Evolutionary conservation across 768 basidiomycete species (phyloP).

Genomic region (Calocera viscosa): DNA sequence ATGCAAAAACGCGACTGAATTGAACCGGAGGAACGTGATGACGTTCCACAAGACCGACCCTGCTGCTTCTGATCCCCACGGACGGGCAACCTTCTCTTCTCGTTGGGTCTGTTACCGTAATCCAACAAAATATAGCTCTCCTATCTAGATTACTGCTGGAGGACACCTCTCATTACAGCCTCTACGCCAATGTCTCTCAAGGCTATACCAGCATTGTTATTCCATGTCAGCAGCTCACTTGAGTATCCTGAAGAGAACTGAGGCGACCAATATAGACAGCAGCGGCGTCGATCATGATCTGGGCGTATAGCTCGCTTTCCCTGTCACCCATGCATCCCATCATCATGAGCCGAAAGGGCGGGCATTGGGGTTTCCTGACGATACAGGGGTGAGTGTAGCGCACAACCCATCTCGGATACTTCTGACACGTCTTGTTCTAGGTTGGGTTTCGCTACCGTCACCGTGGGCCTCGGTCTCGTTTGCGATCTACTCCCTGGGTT

Average conservation of each 20-base stretch:
- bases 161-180: background rate
- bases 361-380: constrained; percentile 61
- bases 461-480: constrained; percentile 32
- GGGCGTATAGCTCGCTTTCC: constrained; percentile 5
- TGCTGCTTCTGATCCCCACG: background rate
- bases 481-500: constrained; percentile 34
- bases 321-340: background rate
- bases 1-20: constrained; percentile 8
- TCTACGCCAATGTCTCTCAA: background rate
- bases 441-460: constrained; percentile 31
- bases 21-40: background rate
- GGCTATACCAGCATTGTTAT: background rate
- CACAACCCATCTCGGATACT: background rate
- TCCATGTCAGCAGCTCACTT: background rate
- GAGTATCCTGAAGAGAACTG: background rate
- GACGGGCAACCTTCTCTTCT: background rate
- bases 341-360: constrained; percentile 31
- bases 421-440: constrained; percentile 16
- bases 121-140: background rate
- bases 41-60: background rate
- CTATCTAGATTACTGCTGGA: background rate
- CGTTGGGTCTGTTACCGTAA: too few species aligned
- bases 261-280: background rate
- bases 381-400: constrained; percentile 50
- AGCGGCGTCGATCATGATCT: background rate